These are phyloP conservation scores for Amaranthus hypochondriacus DNA, from an alignment of 148 eudicot genomes.

Conservation along the genomic window DNA sequence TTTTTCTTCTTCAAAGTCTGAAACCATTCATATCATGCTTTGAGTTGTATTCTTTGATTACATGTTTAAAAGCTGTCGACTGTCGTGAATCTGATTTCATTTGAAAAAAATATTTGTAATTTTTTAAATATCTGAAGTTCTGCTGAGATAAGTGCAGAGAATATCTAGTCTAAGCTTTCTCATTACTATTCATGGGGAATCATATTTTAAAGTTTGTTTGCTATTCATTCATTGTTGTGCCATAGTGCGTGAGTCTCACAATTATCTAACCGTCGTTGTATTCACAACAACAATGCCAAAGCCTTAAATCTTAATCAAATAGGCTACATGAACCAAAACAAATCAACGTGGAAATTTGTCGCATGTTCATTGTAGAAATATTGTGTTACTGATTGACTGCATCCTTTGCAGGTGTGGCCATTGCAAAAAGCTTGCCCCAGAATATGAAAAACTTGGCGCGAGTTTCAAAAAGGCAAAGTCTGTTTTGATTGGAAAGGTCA, in stretches of 20 bases:
- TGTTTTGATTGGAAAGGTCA: slow-evolving; percentile 88
- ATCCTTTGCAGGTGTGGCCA: slow-evolving; percentile 79
- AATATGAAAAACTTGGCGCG: slow-evolving; percentile 81
- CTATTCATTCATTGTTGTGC: background rate
- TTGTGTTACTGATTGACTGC: background rate
- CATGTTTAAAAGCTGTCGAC: too few relatives aligned
- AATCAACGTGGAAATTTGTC: background rate
- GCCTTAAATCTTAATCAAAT: too few relatives aligned
- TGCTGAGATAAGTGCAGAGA: background rate
- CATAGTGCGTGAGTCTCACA: background rate
- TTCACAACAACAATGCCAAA: too few relatives aligned
- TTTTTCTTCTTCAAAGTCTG: too few relatives aligned
- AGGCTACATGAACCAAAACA: too few relatives aligned
- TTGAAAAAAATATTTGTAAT: too few relatives aligned
- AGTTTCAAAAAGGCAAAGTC: slow-evolving; percentile 96
- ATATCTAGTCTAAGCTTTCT: background rate
- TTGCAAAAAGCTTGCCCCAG: slow-evolving; percentile 97
- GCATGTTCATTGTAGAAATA: background rate
- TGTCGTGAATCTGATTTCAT: too few relatives aligned
- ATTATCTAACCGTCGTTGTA: too few relatives aligned
- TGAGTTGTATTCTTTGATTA: too few relatives aligned
- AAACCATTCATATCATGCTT: too few relatives aligned
- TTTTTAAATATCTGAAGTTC: background rate
- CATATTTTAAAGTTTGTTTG: background rate
- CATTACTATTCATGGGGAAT: background rate